Conservation (phyloP, 768 basidiomycete species). For the Agrocybe praecox region DNA sequence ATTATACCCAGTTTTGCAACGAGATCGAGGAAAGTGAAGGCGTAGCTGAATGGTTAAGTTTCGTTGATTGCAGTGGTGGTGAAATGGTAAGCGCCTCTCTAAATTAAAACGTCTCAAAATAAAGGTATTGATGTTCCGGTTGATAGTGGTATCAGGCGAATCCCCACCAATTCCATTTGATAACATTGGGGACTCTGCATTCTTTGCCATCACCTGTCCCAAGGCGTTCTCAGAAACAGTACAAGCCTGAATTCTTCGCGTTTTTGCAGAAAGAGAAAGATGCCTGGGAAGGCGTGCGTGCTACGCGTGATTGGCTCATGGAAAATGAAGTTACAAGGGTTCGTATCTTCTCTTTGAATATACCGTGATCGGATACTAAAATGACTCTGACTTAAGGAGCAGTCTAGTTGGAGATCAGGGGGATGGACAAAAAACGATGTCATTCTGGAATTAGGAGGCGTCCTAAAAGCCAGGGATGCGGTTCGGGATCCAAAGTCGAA, state of each 20-base stretch:
- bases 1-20: conserved; percentile 83
- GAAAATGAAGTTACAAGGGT: conserved; percentile 24
- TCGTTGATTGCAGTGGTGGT: conserved; percentile 69
- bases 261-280: conserved; percentile 54
- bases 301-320: conserved; percentile 61
- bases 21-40: conserved; percentile 74
- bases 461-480: conserved; percentile 51
- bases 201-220: conserved; percentile 86
- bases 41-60: conserved; percentile 76
- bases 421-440: conserved; percentile 57
- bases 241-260: conserved; percentile 88
- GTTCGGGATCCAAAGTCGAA: conserved; percentile 3
- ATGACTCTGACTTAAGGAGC: conserved; percentile 17
- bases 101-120: not conserved
- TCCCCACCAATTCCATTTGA: conserved; percentile 85
- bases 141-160: conserved; percentile 68
- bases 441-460: conserved; percentile 58
- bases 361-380: not conserved
- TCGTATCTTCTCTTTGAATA: conserved; percentile 5
- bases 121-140: not conserved
- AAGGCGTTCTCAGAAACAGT: conserved; percentile 76
- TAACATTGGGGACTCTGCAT: conserved; percentile 84
- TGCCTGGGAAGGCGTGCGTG: conserved; percentile 60
- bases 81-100: conserved; percentile 49
- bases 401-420: conserved; percentile 28